Evolutionary conservation across 805 yeast genomes (phyloP).

Genomic region (Komagataella phaffii): DNA sequence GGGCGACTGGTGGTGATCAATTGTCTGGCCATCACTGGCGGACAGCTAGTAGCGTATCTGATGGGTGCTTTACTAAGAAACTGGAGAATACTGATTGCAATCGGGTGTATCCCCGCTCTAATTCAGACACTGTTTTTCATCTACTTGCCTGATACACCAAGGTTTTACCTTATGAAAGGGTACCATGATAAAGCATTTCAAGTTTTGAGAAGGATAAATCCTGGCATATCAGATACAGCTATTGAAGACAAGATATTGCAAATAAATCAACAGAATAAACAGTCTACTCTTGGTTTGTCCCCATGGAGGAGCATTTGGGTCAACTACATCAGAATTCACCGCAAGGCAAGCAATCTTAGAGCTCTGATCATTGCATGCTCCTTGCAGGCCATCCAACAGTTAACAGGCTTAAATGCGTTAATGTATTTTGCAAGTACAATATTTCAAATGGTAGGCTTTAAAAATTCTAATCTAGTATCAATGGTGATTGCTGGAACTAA

Average conservation of each 20-base stretch:
- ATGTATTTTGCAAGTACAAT: slow-evolving; percentile 93
- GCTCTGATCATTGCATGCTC: slow-evolving; percentile 88
- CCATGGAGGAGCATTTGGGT: slow-evolving; percentile 40
- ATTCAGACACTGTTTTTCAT: slow-evolving; percentile 4
- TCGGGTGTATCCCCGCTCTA: slow-evolving; percentile 36
- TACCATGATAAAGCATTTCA: slow-evolving; percentile 12
- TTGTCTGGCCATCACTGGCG: slow-evolving; percentile 50
- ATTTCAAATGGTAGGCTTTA: slow-evolving; percentile 81
- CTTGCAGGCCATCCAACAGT: slow-evolving; percentile 91
- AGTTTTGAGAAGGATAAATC: background rate
- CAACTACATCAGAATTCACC: slow-evolving; percentile 50
- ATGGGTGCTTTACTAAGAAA: slow-evolving; percentile 39
- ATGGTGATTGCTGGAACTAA: slow-evolving; percentile 90
- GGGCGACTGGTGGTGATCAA: slow-evolving; percentile 44
- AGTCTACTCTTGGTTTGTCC: slow-evolving; percentile 30
- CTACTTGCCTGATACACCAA: slow-evolving; percentile 19
- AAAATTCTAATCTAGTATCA: slow-evolving; percentile 88
- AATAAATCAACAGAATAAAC: slow-evolving; percentile 30
- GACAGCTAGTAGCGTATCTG: slow-evolving; percentile 44
- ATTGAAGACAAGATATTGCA: background rate
- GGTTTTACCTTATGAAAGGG: slow-evolving; percentile 30
- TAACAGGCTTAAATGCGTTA: slow-evolving; percentile 90
- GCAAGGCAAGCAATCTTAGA: slow-evolving; percentile 67
- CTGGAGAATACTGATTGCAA: slow-evolving; percentile 58
- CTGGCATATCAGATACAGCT: background rate